These are phyloP conservation scores for Caryopteris hybrid DNA, from an alignment of 305 asterid genomes.

Conservation along the genomic window DNA sequence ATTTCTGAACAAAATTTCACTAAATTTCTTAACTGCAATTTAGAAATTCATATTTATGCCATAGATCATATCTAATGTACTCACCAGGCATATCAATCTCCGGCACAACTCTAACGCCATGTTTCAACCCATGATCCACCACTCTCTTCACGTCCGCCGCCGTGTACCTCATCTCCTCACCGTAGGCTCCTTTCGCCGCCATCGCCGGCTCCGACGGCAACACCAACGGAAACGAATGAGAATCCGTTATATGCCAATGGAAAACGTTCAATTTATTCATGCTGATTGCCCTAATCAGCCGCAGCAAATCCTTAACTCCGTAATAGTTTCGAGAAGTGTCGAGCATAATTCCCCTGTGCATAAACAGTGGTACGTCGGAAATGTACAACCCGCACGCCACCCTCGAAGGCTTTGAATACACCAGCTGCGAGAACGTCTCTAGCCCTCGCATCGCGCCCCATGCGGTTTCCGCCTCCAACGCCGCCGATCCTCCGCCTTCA, in stretches of 20 bases:
- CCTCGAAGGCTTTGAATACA: slow-evolving; percentile 34
- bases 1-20: too few species aligned
- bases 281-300: slow-evolving; percentile 64
- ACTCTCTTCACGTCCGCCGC: slow-evolving; percentile 53
- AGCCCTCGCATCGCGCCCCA: slow-evolving; percentile 91
- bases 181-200: slow-evolving; percentile 66
- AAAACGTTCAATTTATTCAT: slow-evolving; percentile 86
- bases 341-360: slow-evolving; percentile 67
- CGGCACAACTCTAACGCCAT: slow-evolving; percentile 77
- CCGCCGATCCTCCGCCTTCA: slow-evolving; percentile 26
- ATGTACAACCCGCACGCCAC: slow-evolving; percentile 53
- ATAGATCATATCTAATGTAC: too few species aligned
- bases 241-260: slow-evolving; percentile 91
- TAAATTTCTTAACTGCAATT: too few species aligned
- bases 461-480: slow-evolving; percentile 36
- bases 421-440: slow-evolving; percentile 73
- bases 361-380: slow-evolving; percentile 57
- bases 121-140: slow-evolving; percentile 64
- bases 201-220: slow-evolving; percentile 69
- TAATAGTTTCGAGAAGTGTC: slow-evolving; percentile 81
- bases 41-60: too few species aligned
- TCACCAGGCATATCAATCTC: slow-evolving; percentile 95
- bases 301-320: slow-evolving; percentile 46
- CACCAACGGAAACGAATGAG: slow-evolving; percentile 78
- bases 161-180: slow-evolving; percentile 58